Conservation (phyloP, 2,329 filamentous ascomycete genomes). For the Talaromyces sp. region DNA sequence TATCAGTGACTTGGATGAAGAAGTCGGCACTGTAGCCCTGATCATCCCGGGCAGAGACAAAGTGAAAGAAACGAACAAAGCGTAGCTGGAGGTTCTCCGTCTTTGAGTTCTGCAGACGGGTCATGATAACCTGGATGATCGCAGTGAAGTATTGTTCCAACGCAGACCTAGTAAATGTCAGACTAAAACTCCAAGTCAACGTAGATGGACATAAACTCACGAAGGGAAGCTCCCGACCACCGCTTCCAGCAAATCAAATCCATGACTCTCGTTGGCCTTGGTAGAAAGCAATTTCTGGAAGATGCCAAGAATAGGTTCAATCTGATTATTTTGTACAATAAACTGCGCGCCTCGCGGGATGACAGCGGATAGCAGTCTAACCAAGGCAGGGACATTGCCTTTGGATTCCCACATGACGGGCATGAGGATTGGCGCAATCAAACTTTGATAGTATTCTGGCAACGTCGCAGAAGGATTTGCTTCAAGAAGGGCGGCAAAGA, state of each 20-base stretch:
- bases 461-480: slow-evolving; percentile 73
- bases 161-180: slow-evolving; percentile 43
- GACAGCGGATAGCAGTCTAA: slow-evolving; percentile 76
- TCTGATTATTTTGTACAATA: slow-evolving; percentile 72
- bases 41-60: slow-evolving; percentile 73
- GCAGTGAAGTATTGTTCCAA: slow-evolving; percentile 73
- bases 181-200: neutral
- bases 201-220: slow-evolving; percentile 43
- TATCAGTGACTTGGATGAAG: slow-evolving; percentile 79
- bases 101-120: slow-evolving; percentile 63
- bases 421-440: slow-evolving; percentile 72
- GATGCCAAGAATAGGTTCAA: slow-evolving; percentile 86
- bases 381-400: slow-evolving; percentile 88
- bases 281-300: slow-evolving; percentile 83
- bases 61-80: slow-evolving; percentile 92
- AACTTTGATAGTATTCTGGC: slow-evolving; percentile 71
- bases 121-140: slow-evolving; percentile 78
- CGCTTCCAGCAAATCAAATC: slow-evolving; percentile 84
- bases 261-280: slow-evolving; percentile 79
- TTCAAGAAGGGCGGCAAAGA: slow-evolving; percentile 86
- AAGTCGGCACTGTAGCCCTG: slow-evolving; percentile 87
- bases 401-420: slow-evolving; percentile 85
- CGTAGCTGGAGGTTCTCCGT: slow-evolving; percentile 80
- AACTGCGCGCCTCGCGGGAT: slow-evolving; percentile 69
- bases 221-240: slow-evolving; percentile 68